Evolutionary conservation across 345 rosid genomes (phyloP), one percentile per base, ranked within the genome.

Genomic region (Punica granatum): DNA sequence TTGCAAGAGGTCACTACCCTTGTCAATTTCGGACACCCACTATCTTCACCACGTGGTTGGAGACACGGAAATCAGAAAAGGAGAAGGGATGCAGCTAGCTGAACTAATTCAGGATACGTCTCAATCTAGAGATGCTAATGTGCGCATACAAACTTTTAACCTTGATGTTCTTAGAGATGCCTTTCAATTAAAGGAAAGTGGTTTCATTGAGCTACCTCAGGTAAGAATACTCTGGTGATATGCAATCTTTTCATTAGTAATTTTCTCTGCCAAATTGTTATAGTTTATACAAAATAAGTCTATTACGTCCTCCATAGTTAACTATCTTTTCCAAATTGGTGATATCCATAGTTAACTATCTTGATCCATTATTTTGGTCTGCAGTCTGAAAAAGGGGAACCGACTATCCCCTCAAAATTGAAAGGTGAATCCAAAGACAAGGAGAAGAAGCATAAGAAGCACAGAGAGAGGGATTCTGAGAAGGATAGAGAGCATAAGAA

Each of bases 81-180:
- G 96, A 68, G 96, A 88, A 48, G 96, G 95, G 60, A 90, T 92
- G 98, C 92, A 88, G 74, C 66, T 92, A 75, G 86, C 81, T 79
- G 96, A 88, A 77, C 91, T 90, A 75, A 67, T 82, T 71, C 86
- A 85, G 69, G 82, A 66, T 72, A 41, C 73, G 34, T 72, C 81
- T 39, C 64, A 74, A 64, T 70, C 78, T 67, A 78, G 84, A 72
- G 90, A 81, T 60, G 61, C 77, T 26, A 79, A 70, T 73, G 69
- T 76, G 25, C 80, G 74, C 21, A 88, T 90, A 70, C 86, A 72
- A 64, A 89, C 92, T 60, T 92, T 92, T 73, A 95, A 88, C 68
- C 77, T 92, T 35, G 89, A 85, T 58, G 76, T 76, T 59, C 98
- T 89, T 61, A 73, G 79, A 51, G 91, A 88, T 69, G 92, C 92